Base-by-base conservation (phyloP, 73 alveolate species). In the Symbiodinium natans region DNA sequence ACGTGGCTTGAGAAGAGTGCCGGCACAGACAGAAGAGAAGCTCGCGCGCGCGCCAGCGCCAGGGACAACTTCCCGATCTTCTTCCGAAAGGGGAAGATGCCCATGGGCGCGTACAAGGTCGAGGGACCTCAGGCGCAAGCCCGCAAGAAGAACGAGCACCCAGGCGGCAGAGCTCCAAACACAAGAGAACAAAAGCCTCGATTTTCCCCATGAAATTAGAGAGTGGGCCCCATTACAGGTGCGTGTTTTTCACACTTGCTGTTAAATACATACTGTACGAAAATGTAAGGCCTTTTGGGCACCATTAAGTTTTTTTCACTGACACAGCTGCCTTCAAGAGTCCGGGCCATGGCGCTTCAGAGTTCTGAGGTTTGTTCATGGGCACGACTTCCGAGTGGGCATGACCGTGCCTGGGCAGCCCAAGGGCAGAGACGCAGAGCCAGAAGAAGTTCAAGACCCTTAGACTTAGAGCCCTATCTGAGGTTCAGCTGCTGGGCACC, bases 21-120 rank as follows among this genome's bases (percentile, higher is more conserved):
- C n/a, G n/a, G n/a, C n/a, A n/a, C n/a, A n/a, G n/a, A n/a, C n/a
- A n/a, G n/a, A n/a, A n/a, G n/a, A n/a, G n/a, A n/a, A n/a, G n/a
- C n/a, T n/a, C n/a, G n/a, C n/a, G n/a, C n/a, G n/a, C n/a, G n/a
- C n/a, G n/a, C n/a, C n/a, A n/a, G n/a, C n/a, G n/a, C n/a, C 87
- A 90, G 99, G 93, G 99, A 93, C 94, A 82, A 83, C 99, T 83
- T 93, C 94, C 99, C 99, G 52, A 93, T 93, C 93, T 93, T 93
- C 99, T 93, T 93, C 99, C 86, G 99, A 1, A 89, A 93, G 33
- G 85, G 92, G 33, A 80, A 80, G 88, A 90, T 90, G 97, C 97
- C 97, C 19, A 90, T 90, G 97, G 97, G 97, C 41, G 97, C 97
- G 74, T 90, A 90, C 43, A 90, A 90, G 97, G 97, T 90, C 31